Evolutionary conservation across 306 rosid species (phyloP), one percentile per base, ranked within the genome.

Genomic region (Elaeagnus macrophylla): DNA sequence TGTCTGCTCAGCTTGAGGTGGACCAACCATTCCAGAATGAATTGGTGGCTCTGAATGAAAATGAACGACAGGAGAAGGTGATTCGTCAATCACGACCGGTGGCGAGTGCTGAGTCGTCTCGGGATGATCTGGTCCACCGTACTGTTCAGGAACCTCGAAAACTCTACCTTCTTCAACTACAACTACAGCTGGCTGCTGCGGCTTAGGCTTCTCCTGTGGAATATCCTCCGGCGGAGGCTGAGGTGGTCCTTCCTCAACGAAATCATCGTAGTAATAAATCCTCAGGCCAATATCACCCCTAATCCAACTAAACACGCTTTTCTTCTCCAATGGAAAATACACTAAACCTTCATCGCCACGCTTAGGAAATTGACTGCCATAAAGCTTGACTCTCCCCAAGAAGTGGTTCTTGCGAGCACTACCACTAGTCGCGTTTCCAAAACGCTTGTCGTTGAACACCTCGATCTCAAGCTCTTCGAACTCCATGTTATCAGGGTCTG

Each of bases 401-500:
- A 91, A 91, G 17, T 91, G 94, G 54, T 91, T 87, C 72, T 91
- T 91, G 2, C 89, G 61, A 9, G 87, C 87, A 18, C 74, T 71
- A 4, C 93, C 89, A 44, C 4, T 25, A 25, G 20, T 65, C 61
- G 67, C 60, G 52, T 77, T 77, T 2, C 96, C 77, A 50, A 35
- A 86, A 71, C 79, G 78, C 86, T 82, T 91, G 15, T 91, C 96
- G 49, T 91, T 91, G 54, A 68, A 81, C 37, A 91, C 83, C 81
- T 91, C 99, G 15, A 91, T 72, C 51, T 91, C 96, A 5, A 91
- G 83, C 82, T 84, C 99, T 64, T 91, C 99, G 3, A 59, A 72
- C 35, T 86, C 93, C 89, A 91, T 91, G 65, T 70, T 72, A 0
- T 80, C 84, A 0, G 99, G 89, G 71, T 87, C 96, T 17, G 94